phyloP scores from a whole-genome alignment of 1,284 basidiomycete genomes.

The Schizophyllum commune region DNA sequence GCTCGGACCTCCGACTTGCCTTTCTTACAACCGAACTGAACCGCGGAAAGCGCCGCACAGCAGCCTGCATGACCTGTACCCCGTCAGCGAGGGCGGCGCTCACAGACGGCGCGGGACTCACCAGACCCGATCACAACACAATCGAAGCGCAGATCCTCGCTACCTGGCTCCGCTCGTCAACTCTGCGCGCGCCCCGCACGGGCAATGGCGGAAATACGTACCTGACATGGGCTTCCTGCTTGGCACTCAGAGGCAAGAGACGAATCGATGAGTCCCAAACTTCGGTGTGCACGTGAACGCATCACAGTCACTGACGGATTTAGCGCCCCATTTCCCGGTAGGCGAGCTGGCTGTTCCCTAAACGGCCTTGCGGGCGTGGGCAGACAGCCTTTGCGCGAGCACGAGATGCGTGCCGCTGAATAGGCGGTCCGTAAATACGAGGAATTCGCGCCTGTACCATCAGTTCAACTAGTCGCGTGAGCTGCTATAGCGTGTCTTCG shows the following conservation, averaged over 20 bases:
- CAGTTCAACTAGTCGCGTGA: background rate
- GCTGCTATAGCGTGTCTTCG: background rate
- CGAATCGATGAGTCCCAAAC: background rate
- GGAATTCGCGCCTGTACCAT: background rate
- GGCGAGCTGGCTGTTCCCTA: background rate
- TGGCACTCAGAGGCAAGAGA: background rate
- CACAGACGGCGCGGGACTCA: constrained; percentile 10
- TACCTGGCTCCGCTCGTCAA: background rate
- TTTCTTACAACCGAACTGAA: constrained; percentile 47
- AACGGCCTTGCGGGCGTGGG: background rate
- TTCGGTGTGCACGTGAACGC: background rate
- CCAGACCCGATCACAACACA: constrained; percentile 62
- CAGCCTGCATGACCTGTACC: constrained; percentile 40
- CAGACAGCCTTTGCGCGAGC: background rate
- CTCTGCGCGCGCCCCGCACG: background rate
- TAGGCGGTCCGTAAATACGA: background rate
- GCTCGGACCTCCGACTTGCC: constrained; percentile 16
- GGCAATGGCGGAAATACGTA: background rate
- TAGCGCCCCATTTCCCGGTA: background rate
- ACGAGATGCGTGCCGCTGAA: background rate
- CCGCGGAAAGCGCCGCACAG: constrained; percentile 54
- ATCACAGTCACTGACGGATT: background rate
- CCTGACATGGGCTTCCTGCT: background rate
- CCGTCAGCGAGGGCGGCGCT: background rate
- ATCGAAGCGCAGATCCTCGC: constrained; percentile 26